Evolutionary conservation across 306 rosid species (phyloP).

Genomic region (Vigna angularis): DNA sequence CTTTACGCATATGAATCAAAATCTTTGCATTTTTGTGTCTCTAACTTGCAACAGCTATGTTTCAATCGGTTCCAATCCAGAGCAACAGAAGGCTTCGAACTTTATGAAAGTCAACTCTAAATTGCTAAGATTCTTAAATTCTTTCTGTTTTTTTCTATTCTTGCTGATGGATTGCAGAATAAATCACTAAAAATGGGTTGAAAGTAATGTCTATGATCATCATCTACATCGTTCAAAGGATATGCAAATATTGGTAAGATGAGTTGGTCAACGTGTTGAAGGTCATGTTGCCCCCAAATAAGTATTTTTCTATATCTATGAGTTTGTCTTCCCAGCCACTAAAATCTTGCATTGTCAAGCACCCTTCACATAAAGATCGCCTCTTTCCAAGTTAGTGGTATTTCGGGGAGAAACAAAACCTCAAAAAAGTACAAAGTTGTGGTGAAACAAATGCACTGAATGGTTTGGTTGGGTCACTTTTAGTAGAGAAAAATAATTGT

Average conservation of each 20-base stretch:
- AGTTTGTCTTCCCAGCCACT: not conserved
- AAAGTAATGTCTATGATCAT: conserved; percentile 1
- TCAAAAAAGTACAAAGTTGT: too few species aligned
- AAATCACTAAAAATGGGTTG: not conserved
- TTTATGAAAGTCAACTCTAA: conserved; percentile 38
- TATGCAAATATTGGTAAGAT: not conserved
- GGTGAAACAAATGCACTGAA: not conserved
- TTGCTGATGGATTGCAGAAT: not conserved
- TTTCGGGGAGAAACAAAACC: not conserved
- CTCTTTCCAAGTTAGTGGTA: not conserved
- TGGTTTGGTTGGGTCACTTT: not conserved
- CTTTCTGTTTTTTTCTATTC: not conserved
- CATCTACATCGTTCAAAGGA: conserved; percentile 20
- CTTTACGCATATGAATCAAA: not conserved
- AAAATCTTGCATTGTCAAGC: not conserved
- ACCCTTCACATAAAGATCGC: not conserved
- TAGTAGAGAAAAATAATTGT: not conserved
- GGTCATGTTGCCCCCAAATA: not conserved
- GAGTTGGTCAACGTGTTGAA: not conserved
- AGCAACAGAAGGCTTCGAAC: conserved; percentile 25
- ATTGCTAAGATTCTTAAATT: conserved; percentile 43
- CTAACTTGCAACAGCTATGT: not conserved
- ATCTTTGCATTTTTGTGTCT: not conserved
- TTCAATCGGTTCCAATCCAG: conserved; percentile 2
- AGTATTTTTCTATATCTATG: not conserved